These are phyloP conservation scores for Candida patagonica DNA, from an alignment of 805 yeast species.

Conservation along the genomic window DNA sequence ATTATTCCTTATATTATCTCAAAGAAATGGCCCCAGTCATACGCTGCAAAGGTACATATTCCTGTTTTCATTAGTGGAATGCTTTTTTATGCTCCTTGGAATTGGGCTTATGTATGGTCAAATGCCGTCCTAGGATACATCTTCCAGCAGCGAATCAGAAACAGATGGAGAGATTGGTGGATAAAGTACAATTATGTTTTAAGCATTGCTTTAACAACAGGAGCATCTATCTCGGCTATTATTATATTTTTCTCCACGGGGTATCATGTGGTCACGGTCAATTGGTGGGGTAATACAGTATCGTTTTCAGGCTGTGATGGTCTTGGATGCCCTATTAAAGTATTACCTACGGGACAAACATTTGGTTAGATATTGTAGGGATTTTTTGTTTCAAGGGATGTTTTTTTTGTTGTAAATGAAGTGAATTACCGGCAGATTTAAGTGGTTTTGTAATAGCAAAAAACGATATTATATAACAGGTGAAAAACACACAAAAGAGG, in stretches of 20 bases:
- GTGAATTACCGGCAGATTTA: too few relatives aligned
- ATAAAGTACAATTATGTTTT: constrained; percentile 4
- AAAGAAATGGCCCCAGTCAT: background rate
- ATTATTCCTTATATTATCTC: constrained; percentile 7
- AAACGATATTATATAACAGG: too few relatives aligned
- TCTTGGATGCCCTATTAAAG: background rate
- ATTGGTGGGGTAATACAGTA: constrained; percentile 4
- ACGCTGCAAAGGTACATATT: constrained; percentile 2
- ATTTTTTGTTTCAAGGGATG: too few relatives aligned
- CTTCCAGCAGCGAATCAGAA: constrained; percentile 34
- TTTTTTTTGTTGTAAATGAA: too few relatives aligned
- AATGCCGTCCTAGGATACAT: constrained; percentile 28
- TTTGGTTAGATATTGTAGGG: too few relatives aligned
- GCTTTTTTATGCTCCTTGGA: constrained; percentile 29
- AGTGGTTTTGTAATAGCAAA: too few relatives aligned
- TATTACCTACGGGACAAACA: constrained; percentile 1
- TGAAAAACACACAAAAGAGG: too few relatives aligned
- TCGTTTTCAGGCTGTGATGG: background rate
- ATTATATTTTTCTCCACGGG: constrained; percentile 1
- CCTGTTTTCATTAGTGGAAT: constrained; percentile 22
- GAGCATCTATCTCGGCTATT: constrained; percentile 1
- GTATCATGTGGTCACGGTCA: background rate
- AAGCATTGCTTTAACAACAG: background rate
- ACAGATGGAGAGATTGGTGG: constrained; percentile 28
- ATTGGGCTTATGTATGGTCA: constrained; percentile 13